Evolutionary conservation across 306 rosid genomes (phyloP).

Genomic region (Clitoria ternatea): DNA sequence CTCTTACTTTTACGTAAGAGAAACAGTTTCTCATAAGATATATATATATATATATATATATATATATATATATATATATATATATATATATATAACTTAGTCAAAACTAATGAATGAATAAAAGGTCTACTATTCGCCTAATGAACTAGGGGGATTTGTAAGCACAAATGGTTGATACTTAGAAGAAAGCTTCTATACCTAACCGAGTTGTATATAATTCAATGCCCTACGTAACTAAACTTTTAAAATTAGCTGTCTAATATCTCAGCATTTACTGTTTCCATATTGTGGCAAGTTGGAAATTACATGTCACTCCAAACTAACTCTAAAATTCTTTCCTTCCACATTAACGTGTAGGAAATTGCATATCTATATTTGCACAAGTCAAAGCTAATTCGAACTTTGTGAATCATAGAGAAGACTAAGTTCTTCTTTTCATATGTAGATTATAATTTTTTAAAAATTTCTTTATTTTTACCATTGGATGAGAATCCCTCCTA

Average conservation of each 20-base stretch:
- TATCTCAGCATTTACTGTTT: neutral
- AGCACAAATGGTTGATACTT: neutral
- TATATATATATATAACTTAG: too few relatives aligned
- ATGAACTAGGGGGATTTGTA: neutral
- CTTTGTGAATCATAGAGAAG: neutral
- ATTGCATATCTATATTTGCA: slow-evolving; percentile 3
- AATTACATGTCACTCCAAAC: neutral
- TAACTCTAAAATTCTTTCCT: neutral
- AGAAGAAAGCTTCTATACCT: neutral
- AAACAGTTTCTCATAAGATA: too few relatives aligned
- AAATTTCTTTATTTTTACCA: neutral
- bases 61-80: neutral
- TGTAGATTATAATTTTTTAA: neutral
- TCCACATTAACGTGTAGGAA: neutral
- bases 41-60: too few relatives aligned
- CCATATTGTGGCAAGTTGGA: neutral
- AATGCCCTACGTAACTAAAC: neutral
- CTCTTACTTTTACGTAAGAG: too few relatives aligned
- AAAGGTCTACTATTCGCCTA: neutral
- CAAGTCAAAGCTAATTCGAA: neutral
- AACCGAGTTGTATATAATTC: neutral
- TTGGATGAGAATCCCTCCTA: neutral
- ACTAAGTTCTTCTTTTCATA: neutral
- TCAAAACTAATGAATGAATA: neutral
- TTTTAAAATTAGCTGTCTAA: neutral